Conservation (phyloP, 176 grass and related monocot genomes). For the Microstegium vimineum region DNA sequence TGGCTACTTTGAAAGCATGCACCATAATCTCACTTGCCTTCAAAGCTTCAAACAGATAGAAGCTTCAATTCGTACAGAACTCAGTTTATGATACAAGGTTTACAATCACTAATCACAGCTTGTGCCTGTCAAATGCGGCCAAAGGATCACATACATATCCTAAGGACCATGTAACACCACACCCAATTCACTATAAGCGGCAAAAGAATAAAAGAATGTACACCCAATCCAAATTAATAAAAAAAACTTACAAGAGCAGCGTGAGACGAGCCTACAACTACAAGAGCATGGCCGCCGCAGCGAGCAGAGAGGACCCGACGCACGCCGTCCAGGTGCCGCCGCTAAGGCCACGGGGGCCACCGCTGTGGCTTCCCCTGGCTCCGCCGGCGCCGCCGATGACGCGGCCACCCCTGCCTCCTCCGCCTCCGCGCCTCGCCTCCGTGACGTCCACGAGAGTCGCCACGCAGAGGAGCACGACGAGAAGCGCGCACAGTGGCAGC, state of each 20-base stretch:
- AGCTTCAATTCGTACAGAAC: neutral
- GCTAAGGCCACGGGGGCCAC: constrained; percentile 1
- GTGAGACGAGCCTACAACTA: neutral
- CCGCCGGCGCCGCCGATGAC: neutral
- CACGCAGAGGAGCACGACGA: constrained; percentile 15
- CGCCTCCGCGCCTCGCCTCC: constrained; percentile 6
- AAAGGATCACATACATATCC: neutral
- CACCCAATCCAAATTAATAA: neutral
- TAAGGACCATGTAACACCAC: neutral
- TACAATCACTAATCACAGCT: neutral
- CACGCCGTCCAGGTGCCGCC: constrained; percentile 39
- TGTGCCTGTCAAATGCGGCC: neutral
- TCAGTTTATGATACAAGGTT: neutral
- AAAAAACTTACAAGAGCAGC: neutral
- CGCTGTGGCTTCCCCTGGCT: neutral
- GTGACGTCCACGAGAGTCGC: constrained; percentile 24
- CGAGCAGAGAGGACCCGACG: constrained; percentile 12
- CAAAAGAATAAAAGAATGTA: neutral
- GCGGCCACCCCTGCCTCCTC: neutral
- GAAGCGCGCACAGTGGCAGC: neutral
- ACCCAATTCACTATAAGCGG: neutral
- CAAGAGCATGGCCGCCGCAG: constrained; percentile 11
- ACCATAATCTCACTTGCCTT: too few species aligned
- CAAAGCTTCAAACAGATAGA: too few species aligned
- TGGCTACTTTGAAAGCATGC: too few species aligned